Evolutionary conservation across 2,329 filamentous ascomycete species (phyloP), one percentile per base, ranked within the genome.

Genomic region (Tolypocladium cylindrosporum): DNA sequence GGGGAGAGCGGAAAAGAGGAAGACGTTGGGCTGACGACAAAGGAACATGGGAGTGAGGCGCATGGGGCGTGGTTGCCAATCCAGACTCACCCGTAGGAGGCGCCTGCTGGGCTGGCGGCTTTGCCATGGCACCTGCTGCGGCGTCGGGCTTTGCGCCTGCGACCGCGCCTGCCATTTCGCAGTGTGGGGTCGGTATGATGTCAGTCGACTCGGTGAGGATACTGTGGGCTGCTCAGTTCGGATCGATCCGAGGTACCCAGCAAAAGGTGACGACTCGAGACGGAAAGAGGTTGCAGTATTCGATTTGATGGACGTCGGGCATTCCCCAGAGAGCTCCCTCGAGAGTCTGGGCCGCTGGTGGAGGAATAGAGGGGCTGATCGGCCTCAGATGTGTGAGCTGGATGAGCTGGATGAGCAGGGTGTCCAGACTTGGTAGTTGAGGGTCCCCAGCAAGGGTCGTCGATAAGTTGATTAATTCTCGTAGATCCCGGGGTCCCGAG

Each of bases 81-180:
- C 13, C 40, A n/a, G 10, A 60, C 60, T 59, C 55, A 61, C 59
- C 55, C 53, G 57, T 21, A 45, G 55, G 52, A 27, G 54, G 55
- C 54, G 54, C 56, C 50, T 61, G 58, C 43, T 58, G 60, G 39
- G 56, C 55, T 8, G 58, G 52, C 24, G 60, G 43, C 34, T 60
- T 62, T 50, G 59, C 16, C 58, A 58, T 42, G 41, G 58, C 56
- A 55, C 58, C 59, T 11, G 42, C 55, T 21, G 55, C 43, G 13
- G 55, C 40, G 40, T 34, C 48, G 24, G 43, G 43, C 36, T 42
- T 40, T 11, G 57, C 43, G 57, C 53, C 37, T 27, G 57, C 57
- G n/a, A 42, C 53, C 43, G 54, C 55, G 48, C 55, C 55, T 42
- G 39, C 43, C 57, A 58, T 58, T 39, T 58, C 24, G 36, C 3